A percentile compares a stretch with the other conserved stretches of the same genome.
phyloP scores from a whole-genome alignment of 2,329 filamentous ascomycete genomes.

The Stromatinia cepivora region DNA sequence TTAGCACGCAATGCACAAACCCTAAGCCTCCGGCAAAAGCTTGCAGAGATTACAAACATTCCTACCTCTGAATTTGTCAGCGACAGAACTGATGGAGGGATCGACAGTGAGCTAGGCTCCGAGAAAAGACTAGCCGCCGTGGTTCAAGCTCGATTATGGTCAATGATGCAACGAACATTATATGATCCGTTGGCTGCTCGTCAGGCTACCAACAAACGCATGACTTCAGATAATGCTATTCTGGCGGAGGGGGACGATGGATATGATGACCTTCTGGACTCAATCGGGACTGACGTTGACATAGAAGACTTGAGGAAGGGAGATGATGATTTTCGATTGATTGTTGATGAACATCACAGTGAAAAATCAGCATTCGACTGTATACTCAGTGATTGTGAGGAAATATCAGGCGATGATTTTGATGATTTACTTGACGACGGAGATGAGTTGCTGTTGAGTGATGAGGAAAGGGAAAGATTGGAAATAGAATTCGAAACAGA shows the following conservation, averaged over 20 bases:
- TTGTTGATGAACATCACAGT: slow-evolving; percentile 2
- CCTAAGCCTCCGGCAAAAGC: slow-evolving; percentile 17
- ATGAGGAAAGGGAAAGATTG: slow-evolving; percentile 29
- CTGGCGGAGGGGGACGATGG: background rate
- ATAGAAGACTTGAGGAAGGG: background rate
- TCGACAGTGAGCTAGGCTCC: slow-evolving; percentile 18
- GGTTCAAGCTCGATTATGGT: slow-evolving; percentile 32
- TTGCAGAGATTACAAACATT: slow-evolving; percentile 6
- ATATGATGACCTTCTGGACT: slow-evolving; percentile 16
- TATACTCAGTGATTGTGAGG: slow-evolving; percentile 17
- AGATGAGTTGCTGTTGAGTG: slow-evolving; percentile 21
- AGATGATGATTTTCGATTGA: slow-evolving; percentile 15
- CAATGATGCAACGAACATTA: slow-evolving; percentile 35
- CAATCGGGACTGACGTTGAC: background rate
- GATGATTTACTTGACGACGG: slow-evolving; percentile 29
- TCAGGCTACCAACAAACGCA: slow-evolving; percentile 15
- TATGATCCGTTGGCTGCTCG: slow-evolving; percentile 27
- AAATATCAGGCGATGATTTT: slow-evolving; percentile 6
- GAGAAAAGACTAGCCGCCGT: slow-evolving; percentile 25
- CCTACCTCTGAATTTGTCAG: background rate
- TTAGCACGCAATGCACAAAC: slow-evolving; percentile 22
- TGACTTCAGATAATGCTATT: background rate
- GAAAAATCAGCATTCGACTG: slow-evolving; percentile 9
- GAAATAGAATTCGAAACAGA: slow-evolving; percentile 30
- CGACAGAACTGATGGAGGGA: background rate